Base-by-base conservation (phyloP, 2,329 filamentous ascomycete species). In the Ophiostoma sp. region DNA sequence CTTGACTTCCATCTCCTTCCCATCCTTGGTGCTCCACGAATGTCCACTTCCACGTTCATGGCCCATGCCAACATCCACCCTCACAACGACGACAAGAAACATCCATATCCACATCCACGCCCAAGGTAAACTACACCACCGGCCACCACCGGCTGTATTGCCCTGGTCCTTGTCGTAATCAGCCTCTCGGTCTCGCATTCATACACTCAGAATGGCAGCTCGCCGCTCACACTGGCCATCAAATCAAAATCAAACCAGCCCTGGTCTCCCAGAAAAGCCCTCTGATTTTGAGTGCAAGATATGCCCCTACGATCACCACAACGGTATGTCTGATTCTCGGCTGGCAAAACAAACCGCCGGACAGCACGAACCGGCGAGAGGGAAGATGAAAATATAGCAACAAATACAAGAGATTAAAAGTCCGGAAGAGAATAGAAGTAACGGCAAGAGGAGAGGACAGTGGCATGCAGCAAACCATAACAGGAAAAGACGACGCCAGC, bases 131-230 rank as follows among this genome's bases (percentile, higher is more conserved):
- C n/a, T 36, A 64, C 59, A 42, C 59, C 33, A 64, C 33, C 59
- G 59, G 59, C 59, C 59, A 42, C 59, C 33, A 36, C 36, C 59
- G 59, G 59, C 59, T 61, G 59, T 25, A 52, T 22, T 22, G n/a
- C 50, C 50, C 50, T 52, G 50, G 50, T 11, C 50, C n/a, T 9
- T 50, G 57, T 61, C 17, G n/a, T 25, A 11, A 36, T 64, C 59
- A n/a, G 59, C n/a, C 59, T 25, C 36, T 42, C 36, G 59, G 59
- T 25, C 33, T 25, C 33, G 11, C 59, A 39, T 12, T 52, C 50
- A 9, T 64, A 17, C n/a, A n/a, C 39, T 42, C 39, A 42, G 2
- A 11, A 5, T 42, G 11, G 39, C 39, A 42, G 11, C 39, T 42
- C 39, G 59, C 59, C 12, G 33, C 36, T 7, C 59, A 31, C 15